Evolutionary conservation across 768 basidiomycete genomes (phyloP).

Genomic region (Erythrobasidium yunnanense): DNA sequence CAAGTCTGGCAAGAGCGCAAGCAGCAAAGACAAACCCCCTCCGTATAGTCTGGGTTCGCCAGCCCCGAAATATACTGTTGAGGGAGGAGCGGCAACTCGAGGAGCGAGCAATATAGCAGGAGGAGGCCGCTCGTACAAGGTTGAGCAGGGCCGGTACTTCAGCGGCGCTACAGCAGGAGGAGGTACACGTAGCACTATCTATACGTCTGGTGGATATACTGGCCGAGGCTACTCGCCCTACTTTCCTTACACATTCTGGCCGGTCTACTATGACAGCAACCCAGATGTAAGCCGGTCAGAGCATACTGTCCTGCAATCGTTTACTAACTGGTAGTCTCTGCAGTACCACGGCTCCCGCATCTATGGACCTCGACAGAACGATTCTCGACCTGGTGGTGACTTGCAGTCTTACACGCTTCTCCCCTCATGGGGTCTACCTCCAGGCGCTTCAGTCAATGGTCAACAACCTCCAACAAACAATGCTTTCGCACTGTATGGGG

Average conservation of each 20-base stretch:
- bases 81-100: constrained; percentile 5
- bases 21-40: constrained; percentile 1
- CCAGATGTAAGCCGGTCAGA: too few species aligned
- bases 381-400: constrained; percentile 26
- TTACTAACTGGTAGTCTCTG: too few species aligned
- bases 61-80: constrained; percentile 10
- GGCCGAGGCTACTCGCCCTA: neutral
- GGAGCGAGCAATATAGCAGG: neutral
- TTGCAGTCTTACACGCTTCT: constrained; percentile 24
- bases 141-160: constrained; percentile 6
- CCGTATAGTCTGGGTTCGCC: constrained; percentile 14
- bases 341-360: neutral
- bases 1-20: constrained; percentile 3
- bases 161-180: constrained; percentile 22
- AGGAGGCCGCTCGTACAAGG: constrained; percentile 11
- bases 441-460: neutral
- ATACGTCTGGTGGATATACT: neutral
- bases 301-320: too few species aligned
- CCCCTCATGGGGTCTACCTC: neutral
- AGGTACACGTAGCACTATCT: constrained; percentile 7
- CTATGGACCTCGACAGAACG: constrained; percentile 19
- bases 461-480: constrained; percentile 4
- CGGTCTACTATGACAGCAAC: too few species aligned
- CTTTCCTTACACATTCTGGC: constrained; percentile 27
- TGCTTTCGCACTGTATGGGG: constrained; percentile 27